Conservation (phyloP, 495 filamentous ascomycete species). For the Penicillium waksmanii region DNA sequence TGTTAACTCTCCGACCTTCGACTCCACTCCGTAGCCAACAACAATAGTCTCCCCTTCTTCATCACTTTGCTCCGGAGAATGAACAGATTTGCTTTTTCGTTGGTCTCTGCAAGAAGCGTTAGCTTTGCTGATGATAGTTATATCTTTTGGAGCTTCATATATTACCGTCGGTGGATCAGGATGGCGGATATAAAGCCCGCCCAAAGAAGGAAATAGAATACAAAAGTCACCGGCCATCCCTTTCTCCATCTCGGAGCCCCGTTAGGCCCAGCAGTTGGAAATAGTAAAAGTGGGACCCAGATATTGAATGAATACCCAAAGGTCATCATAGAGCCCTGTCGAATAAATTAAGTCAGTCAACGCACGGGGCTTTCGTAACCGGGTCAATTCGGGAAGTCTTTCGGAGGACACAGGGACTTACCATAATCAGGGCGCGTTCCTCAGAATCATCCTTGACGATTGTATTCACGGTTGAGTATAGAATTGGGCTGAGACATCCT, state of each 20-base stretch:
- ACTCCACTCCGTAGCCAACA: slow-evolving; percentile 3
- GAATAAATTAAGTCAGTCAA: slow-evolving; percentile 10
- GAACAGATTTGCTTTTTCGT: slow-evolving; percentile 7
- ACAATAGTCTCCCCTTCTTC: slow-evolving; percentile 19
- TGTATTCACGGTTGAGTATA: slow-evolving; percentile 52
- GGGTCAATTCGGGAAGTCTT: not conserved
- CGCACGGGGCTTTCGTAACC: not conserved
- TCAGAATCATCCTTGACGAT: slow-evolving; percentile 51
- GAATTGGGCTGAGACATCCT: slow-evolving; percentile 47
- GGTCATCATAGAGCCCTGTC: slow-evolving; percentile 53
- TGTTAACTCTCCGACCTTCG: not conserved
- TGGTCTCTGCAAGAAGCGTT: slow-evolving; percentile 17
- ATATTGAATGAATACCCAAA: slow-evolving; percentile 54
- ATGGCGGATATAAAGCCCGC: slow-evolving; percentile 43
- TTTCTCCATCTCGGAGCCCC: slow-evolving; percentile 51
- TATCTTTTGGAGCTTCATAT: not conserved
- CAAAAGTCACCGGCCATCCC: slow-evolving; percentile 47
- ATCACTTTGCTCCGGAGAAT: slow-evolving; percentile 16
- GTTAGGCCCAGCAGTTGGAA: slow-evolving; percentile 45
- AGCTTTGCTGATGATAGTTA: slow-evolving; percentile 1
- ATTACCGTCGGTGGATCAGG: slow-evolving; percentile 39
- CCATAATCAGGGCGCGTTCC: slow-evolving; percentile 51
- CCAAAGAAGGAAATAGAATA: slow-evolving; percentile 47
- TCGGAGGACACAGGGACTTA: slow-evolving; percentile 12
- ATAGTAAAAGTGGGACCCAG: slow-evolving; percentile 49